Evolutionary conservation across 495 filamentous ascomycete genomes (phyloP).

Genomic region (Aspergillus cavernicola): DNA sequence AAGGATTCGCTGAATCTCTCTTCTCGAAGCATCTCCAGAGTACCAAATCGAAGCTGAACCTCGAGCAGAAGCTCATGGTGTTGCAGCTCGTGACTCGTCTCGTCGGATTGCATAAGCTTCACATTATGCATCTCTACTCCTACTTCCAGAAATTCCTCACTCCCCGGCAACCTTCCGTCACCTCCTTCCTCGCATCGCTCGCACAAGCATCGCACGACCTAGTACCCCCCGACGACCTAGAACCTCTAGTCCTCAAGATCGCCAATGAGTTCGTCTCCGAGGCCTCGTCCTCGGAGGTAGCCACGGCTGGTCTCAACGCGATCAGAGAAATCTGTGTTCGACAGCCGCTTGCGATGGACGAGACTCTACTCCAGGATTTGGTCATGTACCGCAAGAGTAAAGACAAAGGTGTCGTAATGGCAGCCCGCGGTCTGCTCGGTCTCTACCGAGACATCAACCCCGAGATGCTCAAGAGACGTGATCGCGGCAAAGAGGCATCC

Average conservation of each 20-base stretch:
- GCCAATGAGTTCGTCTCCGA: slow-evolving; percentile 98
- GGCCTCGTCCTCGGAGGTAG: slow-evolving; percentile 84
- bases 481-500: slow-evolving; percentile 88
- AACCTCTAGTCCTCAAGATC: slow-evolving; percentile 90
- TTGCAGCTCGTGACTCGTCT: slow-evolving; percentile 86
- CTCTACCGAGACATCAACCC: slow-evolving; percentile 88
- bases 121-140: slow-evolving; percentile 78
- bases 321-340: slow-evolving; percentile 91
- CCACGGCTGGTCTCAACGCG: slow-evolving; percentile 87
- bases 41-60: slow-evolving; percentile 74
- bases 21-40: slow-evolving; percentile 91
- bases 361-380: slow-evolving; percentile 92
- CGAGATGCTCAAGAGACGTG: slow-evolving; percentile 83
- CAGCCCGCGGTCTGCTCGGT: slow-evolving; percentile 81
- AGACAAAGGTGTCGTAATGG: slow-evolving; percentile 98
- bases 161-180: slow-evolving; percentile 88
- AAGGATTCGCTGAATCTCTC: slow-evolving; percentile 86
- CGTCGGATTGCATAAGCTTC: slow-evolving; percentile 88
- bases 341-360: slow-evolving; percentile 92
- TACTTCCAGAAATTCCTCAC: slow-evolving; percentile 82
- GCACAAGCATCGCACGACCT: slow-evolving; percentile 89
- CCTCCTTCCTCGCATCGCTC: slow-evolving; percentile 87
- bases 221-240: slow-evolving; percentile 89
- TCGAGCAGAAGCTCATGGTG: slow-evolving; percentile 88
- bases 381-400: slow-evolving; percentile 96